These are phyloP conservation scores for Alternaria gaisen DNA, from an alignment of 2,329 filamentous ascomycete species.

Conservation along the genomic window DNA sequence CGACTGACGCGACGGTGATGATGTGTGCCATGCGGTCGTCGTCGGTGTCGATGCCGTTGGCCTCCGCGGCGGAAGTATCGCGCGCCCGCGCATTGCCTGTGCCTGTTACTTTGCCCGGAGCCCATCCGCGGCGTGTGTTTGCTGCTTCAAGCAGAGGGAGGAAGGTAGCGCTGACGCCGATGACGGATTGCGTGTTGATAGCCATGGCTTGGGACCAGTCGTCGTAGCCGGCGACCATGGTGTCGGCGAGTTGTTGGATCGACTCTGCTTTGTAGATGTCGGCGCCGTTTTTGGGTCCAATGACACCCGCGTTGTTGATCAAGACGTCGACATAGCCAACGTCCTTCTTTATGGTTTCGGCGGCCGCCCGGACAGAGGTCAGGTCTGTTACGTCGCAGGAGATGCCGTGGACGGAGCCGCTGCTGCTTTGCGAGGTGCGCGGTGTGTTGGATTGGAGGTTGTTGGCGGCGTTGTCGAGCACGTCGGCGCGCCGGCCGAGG, in stretches of 20 bases:
- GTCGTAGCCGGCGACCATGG: constrained; percentile 47
- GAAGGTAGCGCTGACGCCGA: constrained; percentile 57
- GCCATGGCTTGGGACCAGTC: constrained; percentile 51
- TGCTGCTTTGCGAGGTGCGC: constrained; percentile 31
- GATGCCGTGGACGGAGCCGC: constrained; percentile 50
- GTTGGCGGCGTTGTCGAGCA: constrained; percentile 53
- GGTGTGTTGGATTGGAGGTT: constrained; percentile 41
- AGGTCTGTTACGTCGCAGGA: constrained; percentile 56
- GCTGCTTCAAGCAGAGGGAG: constrained; percentile 57
- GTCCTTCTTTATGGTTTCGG: constrained; percentile 54
- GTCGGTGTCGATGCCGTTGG: constrained; percentile 36
- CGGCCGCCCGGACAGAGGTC: constrained; percentile 53
- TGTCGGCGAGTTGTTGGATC: constrained; percentile 56
- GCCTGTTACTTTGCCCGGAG: constrained; percentile 43
- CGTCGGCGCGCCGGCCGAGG: constrained; percentile 54
- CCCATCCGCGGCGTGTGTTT: constrained; percentile 55
- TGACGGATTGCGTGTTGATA: constrained; percentile 57
- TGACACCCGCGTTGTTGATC: constrained; percentile 62
- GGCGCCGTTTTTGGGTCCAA: constrained; percentile 54
- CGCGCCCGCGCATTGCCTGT: constrained; percentile 36
- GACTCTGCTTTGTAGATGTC: constrained; percentile 54
- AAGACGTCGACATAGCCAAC: constrained; percentile 61
- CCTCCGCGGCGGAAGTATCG: constrained; percentile 26
- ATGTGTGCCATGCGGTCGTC: constrained; percentile 57
- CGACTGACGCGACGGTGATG: constrained; percentile 56